Evolutionary conservation across 352 stramenopile genomes (phyloP).

Genomic region (Globisporangium canariense): DNA sequence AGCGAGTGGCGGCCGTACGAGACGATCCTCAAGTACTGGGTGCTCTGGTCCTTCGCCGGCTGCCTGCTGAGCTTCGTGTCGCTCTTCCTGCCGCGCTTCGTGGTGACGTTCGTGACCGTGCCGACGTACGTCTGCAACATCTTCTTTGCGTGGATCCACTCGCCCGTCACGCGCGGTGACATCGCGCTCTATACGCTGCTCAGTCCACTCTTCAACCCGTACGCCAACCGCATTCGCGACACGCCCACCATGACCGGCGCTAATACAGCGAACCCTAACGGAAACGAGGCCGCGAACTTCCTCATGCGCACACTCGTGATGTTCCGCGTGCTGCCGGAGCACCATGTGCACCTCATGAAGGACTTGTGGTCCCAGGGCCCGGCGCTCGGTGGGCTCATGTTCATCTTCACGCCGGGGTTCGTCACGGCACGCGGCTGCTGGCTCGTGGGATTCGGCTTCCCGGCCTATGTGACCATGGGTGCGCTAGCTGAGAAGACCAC

Average conservation of each 20-base stretch:
- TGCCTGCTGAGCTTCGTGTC: conserved; percentile 49
- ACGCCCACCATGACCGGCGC: conserved; percentile 16
- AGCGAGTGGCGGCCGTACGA: conserved; percentile 71
- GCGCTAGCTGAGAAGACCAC: conserved; percentile 71
- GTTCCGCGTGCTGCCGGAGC: conserved; percentile 60
- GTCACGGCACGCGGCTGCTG: conserved; percentile 72
- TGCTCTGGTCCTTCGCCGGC: conserved; percentile 64
- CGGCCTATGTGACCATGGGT: conserved; percentile 77
- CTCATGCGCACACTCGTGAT: conserved; percentile 65
- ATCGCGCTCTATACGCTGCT: conserved; percentile 71
- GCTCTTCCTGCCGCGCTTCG: conserved; percentile 64
- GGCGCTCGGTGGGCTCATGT: conserved; percentile 70
- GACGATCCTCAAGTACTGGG: conserved; percentile 82
- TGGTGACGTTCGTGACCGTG: conserved; percentile 45
- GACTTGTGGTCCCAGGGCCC: conserved; percentile 80
- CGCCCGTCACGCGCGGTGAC: conserved; percentile 63
- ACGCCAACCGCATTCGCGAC: conserved; percentile 66
- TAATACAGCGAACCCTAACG: conserved; percentile 6
- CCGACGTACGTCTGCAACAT: conserved; percentile 67
- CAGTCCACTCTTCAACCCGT: conserved; percentile 65
- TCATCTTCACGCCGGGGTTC: conserved; percentile 84
- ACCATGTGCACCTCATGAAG: conserved; percentile 63
- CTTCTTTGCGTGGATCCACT: conserved; percentile 80
- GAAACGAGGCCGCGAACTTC: conserved; percentile 54
- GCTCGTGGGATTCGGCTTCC: conserved; percentile 79